Conservation (phyloP, 441 rosid genomes). For the Eruca vesicaria region DNA sequence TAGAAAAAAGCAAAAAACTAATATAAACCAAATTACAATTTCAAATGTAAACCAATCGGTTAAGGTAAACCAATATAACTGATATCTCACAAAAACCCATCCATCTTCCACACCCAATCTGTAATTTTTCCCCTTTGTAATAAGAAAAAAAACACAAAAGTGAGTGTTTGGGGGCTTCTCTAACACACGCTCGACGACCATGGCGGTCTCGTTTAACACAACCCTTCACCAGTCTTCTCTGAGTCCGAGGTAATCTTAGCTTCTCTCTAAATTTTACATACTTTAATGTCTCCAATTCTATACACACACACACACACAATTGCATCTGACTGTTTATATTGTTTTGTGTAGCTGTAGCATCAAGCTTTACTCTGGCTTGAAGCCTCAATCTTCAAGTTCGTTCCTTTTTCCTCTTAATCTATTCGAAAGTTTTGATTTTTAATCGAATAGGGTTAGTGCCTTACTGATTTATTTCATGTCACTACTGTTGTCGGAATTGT, state of each 20-base stretch:
- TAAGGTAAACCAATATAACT: conserved; percentile 6
- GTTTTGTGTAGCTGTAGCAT: conserved; percentile 50
- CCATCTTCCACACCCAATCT: conserved; percentile 31
- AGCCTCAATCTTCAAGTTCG: conserved; percentile 67
- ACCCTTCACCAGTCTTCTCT: conserved; percentile 55
- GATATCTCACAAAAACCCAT: conserved; percentile 15
- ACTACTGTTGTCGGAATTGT: background rate
- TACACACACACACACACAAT: background rate
- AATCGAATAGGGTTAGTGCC: background rate
- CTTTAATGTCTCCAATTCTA: background rate
- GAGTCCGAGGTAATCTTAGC: conserved; percentile 50
- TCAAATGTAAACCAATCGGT: conserved; percentile 23
- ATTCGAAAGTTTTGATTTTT: background rate
- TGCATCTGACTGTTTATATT: background rate
- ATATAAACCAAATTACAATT: background rate
- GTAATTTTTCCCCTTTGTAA: background rate
- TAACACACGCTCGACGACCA: conserved; percentile 28
- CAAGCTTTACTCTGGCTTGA: conserved; percentile 72
- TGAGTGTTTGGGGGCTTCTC: conserved; percentile 4
- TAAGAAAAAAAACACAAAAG: background rate
- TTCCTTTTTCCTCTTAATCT: conserved; percentile 17
- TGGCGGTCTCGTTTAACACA: conserved; percentile 58
- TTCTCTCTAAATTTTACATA: background rate
- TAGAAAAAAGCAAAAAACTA: background rate
- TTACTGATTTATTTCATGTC: background rate